A percentile compares a stretch with the other conserved stretches of the same genome.
These are phyloP conservation scores for Trichoderma breve DNA, from an alignment of 2,329 filamentous ascomycete species.

Conservation along the genomic window DNA sequence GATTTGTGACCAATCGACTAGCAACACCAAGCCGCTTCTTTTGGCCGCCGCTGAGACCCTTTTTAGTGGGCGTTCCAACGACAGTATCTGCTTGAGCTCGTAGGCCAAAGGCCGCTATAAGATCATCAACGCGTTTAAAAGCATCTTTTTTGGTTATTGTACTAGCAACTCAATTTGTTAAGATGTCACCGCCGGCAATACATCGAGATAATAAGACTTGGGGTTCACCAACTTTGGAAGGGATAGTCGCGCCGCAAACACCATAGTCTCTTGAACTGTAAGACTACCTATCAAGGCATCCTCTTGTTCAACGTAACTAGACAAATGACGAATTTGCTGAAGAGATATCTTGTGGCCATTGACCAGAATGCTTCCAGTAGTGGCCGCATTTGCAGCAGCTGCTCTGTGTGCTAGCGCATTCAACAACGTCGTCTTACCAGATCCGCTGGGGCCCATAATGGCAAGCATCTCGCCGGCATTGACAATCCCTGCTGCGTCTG, in stretches of 20 bases:
- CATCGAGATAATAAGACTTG: background rate
- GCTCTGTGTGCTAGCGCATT: constrained; percentile 64
- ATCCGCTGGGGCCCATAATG: constrained; percentile 72
- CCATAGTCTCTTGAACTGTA: constrained; percentile 75
- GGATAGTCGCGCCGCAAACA: constrained; percentile 47
- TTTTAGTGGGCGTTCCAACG: constrained; percentile 78
- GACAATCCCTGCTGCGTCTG: constrained; percentile 13
- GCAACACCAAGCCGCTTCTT: constrained; percentile 79
- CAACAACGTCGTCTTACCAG: constrained; percentile 80
- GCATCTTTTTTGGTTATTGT: constrained; percentile 51
- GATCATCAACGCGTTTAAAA: constrained; percentile 59
- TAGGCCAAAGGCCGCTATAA: constrained; percentile 73
- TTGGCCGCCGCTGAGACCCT: constrained; percentile 82
- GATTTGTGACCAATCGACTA: constrained; percentile 75
- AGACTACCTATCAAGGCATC: constrained; percentile 79
- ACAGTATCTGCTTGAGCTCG: constrained; percentile 65
- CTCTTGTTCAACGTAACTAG: constrained; percentile 82
- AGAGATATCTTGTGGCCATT: constrained; percentile 59
- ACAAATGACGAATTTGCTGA: constrained; percentile 61
- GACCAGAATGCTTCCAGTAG: constrained; percentile 49
- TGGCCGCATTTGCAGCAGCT: constrained; percentile 36
- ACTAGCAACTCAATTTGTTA: background rate
- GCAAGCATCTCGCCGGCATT: constrained; percentile 67
- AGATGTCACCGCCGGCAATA: background rate
- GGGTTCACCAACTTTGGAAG: constrained; percentile 26